Conservation (phyloP, 2,329 filamentous ascomycete species). For the Aspergillus puulaauensis region DNA sequence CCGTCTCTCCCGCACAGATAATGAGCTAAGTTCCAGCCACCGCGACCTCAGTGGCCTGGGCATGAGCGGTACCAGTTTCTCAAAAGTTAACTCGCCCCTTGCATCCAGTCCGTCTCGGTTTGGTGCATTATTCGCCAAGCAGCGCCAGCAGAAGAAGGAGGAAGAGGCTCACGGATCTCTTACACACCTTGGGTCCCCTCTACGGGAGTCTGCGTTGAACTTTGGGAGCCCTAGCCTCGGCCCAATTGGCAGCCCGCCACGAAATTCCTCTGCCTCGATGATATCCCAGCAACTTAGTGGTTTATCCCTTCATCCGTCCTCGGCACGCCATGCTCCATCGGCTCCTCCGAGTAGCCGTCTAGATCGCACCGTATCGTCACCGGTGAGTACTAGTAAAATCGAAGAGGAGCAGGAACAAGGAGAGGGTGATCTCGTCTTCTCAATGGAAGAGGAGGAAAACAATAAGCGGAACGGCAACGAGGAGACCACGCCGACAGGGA, state of each 20-base stretch:
- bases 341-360: conserved; percentile 34
- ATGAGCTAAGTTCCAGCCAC: conserved; percentile 48
- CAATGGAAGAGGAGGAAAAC: conserved; percentile 52
- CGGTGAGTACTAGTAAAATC: conserved; percentile 46
- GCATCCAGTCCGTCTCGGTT: conserved; percentile 64
- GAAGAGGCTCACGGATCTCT: conserved; percentile 50
- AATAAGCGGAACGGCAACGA: conserved; percentile 41
- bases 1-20: conserved; percentile 58
- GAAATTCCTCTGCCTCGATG: conserved; percentile 60
- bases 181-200: conserved; percentile 64
- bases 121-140: conserved; percentile 57
- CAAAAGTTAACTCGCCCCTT: conserved; percentile 56
- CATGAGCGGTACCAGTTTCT: conserved; percentile 48
- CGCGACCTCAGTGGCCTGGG: conserved; percentile 53
- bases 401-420: conserved; percentile 51
- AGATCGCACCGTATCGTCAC: conserved; percentile 47
- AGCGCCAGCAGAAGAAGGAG: conserved; percentile 53
- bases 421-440: conserved; percentile 48
- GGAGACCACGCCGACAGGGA: conserved; percentile 21
- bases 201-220: conserved; percentile 60
- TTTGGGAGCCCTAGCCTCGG: conserved; percentile 52
- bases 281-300: conserved; percentile 58
- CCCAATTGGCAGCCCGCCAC: conserved; percentile 52
- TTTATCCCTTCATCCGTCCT: conserved; percentile 44
- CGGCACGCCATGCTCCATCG: conserved; percentile 37